Percentiles rank a stretch among this genome's conserved stretches.
These are phyloP conservation scores for Fusarium equiseti DNA, from an alignment of 2,329 filamentous ascomycete species.

Conservation along the genomic window DNA sequence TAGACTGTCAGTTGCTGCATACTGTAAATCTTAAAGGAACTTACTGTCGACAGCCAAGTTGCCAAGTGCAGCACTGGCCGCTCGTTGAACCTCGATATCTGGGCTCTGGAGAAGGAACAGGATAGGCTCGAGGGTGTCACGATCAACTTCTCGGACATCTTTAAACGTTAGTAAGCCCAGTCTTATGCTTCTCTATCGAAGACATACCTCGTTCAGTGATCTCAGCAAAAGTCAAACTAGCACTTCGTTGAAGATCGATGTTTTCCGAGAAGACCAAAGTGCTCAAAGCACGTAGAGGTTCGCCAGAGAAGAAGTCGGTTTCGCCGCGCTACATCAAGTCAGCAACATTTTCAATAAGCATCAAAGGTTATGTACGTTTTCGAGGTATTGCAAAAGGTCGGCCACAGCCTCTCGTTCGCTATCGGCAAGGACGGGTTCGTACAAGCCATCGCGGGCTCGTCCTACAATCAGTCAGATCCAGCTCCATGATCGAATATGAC, in stretches of 20 bases:
- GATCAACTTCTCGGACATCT: conserved; percentile 98
- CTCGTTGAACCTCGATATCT: conserved; percentile 96
- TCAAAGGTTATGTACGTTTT: conserved; percentile 77
- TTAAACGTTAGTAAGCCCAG: conserved; percentile 31
- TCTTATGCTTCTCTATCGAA: no score
- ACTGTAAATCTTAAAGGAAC: conserved; percentile 46
- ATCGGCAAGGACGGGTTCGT: conserved; percentile 90
- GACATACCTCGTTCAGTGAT: conserved; percentile 95
- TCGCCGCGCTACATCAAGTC: conserved; percentile 79
- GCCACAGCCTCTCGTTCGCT: conserved; percentile 97
- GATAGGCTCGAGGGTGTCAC: conserved; percentile 95
- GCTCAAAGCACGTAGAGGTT: conserved; percentile 91
- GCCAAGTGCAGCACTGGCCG: conserved; percentile 93
- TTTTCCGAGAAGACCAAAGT: conserved; percentile 99
- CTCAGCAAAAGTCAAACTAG: conserved; percentile 97
- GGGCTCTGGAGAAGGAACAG: conserved; percentile 93
- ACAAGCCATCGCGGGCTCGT: conserved; percentile 82
- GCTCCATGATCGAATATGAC: conserved; percentile 9
- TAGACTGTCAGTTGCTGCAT: conserved; percentile 55
- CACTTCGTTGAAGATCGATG: conserved; percentile 96
- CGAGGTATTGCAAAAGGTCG: conserved; percentile 93
- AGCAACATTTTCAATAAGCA: conserved; percentile 40
- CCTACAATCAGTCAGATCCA: conserved; percentile 59
- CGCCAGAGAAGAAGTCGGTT: conserved; percentile 98
- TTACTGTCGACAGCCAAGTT: conserved; percentile 97